phyloP scores from a whole-genome alignment of 2,329 filamentous ascomycete species.

The Cladosporium oxysporum region DNA sequence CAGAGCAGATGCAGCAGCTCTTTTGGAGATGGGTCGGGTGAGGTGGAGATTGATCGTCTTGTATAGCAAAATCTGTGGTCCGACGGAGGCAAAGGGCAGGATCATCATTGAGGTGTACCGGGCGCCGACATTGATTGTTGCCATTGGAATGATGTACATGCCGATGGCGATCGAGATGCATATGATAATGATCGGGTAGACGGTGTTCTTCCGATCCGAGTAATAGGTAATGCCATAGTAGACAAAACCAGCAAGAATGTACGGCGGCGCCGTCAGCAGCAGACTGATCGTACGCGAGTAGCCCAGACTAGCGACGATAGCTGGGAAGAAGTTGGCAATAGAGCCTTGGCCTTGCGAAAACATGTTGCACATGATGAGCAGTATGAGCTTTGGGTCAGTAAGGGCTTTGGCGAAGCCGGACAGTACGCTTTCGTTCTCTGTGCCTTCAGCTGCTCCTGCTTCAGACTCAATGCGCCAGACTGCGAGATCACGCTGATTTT shows the following conservation, averaged over 20 bases:
- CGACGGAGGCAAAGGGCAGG: slow-evolving; percentile 42
- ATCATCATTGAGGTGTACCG: slow-evolving; percentile 36
- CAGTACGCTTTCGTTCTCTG: slow-evolving; percentile 55
- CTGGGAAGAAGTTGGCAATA: slow-evolving; percentile 40
- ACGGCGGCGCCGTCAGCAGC: slow-evolving; percentile 46
- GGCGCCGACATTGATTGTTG: slow-evolving; percentile 34
- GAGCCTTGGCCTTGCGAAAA: slow-evolving; percentile 30
- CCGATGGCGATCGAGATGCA: slow-evolving; percentile 30
- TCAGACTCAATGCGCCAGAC: slow-evolving; percentile 31
- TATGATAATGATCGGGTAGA: slow-evolving; percentile 33
- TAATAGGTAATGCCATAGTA: slow-evolving; percentile 32
- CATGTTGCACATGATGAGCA: slow-evolving; percentile 42
- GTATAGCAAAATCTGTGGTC: slow-evolving; percentile 44
- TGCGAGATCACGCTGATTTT: slow-evolving; percentile 40
- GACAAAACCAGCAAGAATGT: slow-evolving; percentile 36
- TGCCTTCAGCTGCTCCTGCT: slow-evolving; percentile 54
- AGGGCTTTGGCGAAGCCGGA: slow-evolving; percentile 40
- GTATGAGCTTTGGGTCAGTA: slow-evolving; percentile 37
- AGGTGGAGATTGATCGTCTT: slow-evolving; percentile 46
- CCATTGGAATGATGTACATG: slow-evolving; percentile 34
- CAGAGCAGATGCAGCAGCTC: slow-evolving; percentile 46
- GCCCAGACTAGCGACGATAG: slow-evolving; percentile 64
- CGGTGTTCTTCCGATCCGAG: slow-evolving; percentile 35
- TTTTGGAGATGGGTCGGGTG: slow-evolving; percentile 44
- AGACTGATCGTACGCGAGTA: slow-evolving; percentile 61